Evolutionary conservation across 208 protist genomes (phyloP).

Genomic region (Crithidia mellificae): DNA sequence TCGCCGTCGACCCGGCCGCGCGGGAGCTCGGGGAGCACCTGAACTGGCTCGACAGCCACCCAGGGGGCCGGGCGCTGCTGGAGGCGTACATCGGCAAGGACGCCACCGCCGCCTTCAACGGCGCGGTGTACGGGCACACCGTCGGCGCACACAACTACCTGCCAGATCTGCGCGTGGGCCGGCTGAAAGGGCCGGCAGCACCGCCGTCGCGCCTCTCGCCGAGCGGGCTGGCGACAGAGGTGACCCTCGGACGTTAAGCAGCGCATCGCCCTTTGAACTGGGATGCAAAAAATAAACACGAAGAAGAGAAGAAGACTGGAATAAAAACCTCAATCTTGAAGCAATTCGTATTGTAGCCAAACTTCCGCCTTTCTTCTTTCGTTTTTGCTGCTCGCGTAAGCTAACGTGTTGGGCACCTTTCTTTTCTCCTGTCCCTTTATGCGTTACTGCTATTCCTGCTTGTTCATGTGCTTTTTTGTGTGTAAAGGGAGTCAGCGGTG

Average conservation of each 20-base stretch:
- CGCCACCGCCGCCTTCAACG: conserved; percentile 70
- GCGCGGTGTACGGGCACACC: conserved; percentile 70
- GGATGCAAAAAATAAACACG: neutral
- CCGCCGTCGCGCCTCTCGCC: conserved; percentile 2
- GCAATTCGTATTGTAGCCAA: no score
- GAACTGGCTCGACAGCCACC: conserved; percentile 65
- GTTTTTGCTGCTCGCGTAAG: conserved; percentile 5
- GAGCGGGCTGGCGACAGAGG: neutral
- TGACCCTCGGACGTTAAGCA: neutral
- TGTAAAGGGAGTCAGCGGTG: no score
- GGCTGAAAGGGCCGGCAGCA: conserved; percentile 24
- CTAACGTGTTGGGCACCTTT: no score
- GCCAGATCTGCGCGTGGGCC: conserved; percentile 59
- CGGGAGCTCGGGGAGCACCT: conserved; percentile 53
- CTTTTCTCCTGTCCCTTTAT: no score
- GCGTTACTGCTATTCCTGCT: no score
- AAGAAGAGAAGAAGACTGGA: no score
- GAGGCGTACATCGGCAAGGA: conserved; percentile 76
- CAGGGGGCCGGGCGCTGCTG: conserved; percentile 69
- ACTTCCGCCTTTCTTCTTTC: neutral
- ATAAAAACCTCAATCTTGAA: no score
- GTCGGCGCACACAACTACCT: conserved; percentile 63
- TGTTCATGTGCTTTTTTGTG: no score
- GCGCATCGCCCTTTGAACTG: no score
- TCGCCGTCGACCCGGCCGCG: conserved; percentile 54